These are phyloP conservation scores for Fistulinella prunicolor DNA, from an alignment of 768 basidiomycete genomes.

Conservation along the genomic window DNA sequence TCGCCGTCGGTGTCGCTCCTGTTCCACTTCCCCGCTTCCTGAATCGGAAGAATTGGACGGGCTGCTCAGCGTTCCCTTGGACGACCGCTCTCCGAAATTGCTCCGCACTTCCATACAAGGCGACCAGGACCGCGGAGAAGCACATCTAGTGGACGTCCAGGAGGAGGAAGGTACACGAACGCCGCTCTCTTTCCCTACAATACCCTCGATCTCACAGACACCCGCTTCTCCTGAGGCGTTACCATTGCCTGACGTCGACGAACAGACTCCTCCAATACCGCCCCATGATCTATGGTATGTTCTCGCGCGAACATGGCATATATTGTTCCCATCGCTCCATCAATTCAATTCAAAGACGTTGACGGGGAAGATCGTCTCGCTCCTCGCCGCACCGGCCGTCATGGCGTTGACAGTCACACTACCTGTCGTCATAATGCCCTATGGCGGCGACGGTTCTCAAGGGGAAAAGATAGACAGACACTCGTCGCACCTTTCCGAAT, in stretches of 20 bases:
- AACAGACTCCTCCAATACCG: slow-evolving; percentile 37
- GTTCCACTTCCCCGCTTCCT: slow-evolving; percentile 31
- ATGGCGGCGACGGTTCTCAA: slow-evolving; percentile 24
- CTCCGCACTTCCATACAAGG: slow-evolving; percentile 29
- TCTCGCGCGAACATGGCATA: slow-evolving; percentile 47
- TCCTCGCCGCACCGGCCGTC: slow-evolving; percentile 87
- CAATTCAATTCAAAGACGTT: slow-evolving; percentile 68
- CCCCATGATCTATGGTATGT: slow-evolving; percentile 36
- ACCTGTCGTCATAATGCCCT: slow-evolving; percentile 78
- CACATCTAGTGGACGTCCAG: not conserved
- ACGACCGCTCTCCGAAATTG: slow-evolving; percentile 44
- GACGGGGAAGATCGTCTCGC: slow-evolving; percentile 64
- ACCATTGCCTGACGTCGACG: slow-evolving; percentile 44
- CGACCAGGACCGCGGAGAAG: slow-evolving; percentile 14
- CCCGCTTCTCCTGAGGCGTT: slow-evolving; percentile 47
- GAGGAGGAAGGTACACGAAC: slow-evolving; percentile 17
- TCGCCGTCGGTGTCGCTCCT: slow-evolving; percentile 26
- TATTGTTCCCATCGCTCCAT: slow-evolving; percentile 84
- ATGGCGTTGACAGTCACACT: slow-evolving; percentile 83
- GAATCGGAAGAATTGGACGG: slow-evolving; percentile 52
- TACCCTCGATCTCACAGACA: slow-evolving; percentile 58
- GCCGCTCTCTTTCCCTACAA: slow-evolving; percentile 28
- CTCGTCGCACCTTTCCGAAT: slow-evolving; percentile 55
- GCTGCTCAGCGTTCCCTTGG: slow-evolving; percentile 47
- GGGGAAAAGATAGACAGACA: slow-evolving; percentile 30